phyloP scores from a whole-genome alignment of 1,139 yeast species.

The Meyerozyma athensensis region DNA sequence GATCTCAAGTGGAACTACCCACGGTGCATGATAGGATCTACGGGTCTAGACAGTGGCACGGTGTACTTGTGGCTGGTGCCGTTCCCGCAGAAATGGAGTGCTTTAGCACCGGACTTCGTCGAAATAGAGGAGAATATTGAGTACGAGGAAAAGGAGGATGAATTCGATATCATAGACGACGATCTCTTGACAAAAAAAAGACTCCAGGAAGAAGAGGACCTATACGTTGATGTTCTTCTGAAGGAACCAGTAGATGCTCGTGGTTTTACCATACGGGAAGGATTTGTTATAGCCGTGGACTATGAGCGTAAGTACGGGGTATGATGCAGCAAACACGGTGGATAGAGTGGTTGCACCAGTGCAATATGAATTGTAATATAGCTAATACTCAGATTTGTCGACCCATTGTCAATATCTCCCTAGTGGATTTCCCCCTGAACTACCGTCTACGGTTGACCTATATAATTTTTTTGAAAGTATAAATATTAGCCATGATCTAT shows the following conservation, averaged over 20 bases:
- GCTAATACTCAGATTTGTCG: too few relatives aligned
- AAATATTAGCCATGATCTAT: too few relatives aligned
- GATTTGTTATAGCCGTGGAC: slow-evolving; percentile 43
- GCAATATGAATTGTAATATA: too few relatives aligned
- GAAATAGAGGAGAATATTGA: slow-evolving; percentile 91
- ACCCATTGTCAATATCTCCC: too few relatives aligned
- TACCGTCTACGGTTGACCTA: too few relatives aligned
- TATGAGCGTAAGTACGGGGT: slow-evolving; percentile 18
- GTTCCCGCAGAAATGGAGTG: slow-evolving; percentile 93
- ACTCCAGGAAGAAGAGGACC: slow-evolving; percentile 63
- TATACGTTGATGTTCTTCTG: slow-evolving; percentile 61
- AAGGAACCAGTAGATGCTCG: slow-evolving; percentile 62
- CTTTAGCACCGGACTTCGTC: slow-evolving; percentile 93
- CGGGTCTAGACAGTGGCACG: slow-evolving; percentile 82
- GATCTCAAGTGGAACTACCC: slow-evolving; percentile 84
- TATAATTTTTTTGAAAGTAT: too few relatives aligned
- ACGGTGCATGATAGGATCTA: slow-evolving; percentile 75
- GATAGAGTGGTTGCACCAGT: not conserved
- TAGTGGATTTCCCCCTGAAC: too few relatives aligned
- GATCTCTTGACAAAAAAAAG: slow-evolving; percentile 55
- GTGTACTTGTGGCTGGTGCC: slow-evolving; percentile 80
- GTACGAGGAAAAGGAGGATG: slow-evolving; percentile 86
- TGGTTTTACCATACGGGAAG: slow-evolving; percentile 47
- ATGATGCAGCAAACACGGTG: not conserved
- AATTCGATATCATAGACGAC: slow-evolving; percentile 77